Conservation (phyloP, 108 stramenopile genomes). For the Heterococcus sp. region DNA sequence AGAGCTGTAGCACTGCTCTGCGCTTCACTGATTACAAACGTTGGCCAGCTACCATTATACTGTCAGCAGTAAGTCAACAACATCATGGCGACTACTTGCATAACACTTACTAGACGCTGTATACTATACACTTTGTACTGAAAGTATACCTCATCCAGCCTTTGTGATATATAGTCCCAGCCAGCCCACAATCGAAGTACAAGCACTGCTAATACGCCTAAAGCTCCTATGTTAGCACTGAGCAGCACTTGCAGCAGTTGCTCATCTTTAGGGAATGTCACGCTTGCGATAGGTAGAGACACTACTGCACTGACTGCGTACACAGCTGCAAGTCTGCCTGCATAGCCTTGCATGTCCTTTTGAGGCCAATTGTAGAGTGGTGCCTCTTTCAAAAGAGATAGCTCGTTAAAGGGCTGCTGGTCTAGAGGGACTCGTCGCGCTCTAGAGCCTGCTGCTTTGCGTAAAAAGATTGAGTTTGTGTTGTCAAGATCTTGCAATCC, state of each 20-base stretch:
- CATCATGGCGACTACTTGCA: no score
- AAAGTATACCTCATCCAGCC: constrained; percentile 8
- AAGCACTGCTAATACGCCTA: constrained; percentile 30
- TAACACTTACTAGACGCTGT: no score
- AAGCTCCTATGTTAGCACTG: constrained; percentile 19
- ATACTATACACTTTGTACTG: no score
- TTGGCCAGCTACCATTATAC: no score
- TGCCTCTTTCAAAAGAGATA: constrained; percentile 31
- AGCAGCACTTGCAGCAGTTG: constrained; percentile 21
- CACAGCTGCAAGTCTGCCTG: constrained; percentile 1
- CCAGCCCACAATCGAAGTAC: constrained; percentile 20
- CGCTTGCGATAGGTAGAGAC: constrained; percentile 26
- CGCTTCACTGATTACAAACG: no score
- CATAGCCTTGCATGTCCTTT: constrained; percentile 2
- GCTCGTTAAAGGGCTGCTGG: constrained; percentile 47
- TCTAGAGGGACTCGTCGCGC: constrained; percentile 13
- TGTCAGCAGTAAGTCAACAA: no score
- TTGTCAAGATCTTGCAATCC: not conserved
- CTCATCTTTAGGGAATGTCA: constrained; percentile 21
- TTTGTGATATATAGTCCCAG: constrained; percentile 19
- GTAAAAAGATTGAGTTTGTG: not conserved
- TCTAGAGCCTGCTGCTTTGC: not conserved
- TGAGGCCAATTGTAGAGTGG: constrained; percentile 37
- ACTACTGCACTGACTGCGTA: constrained; percentile 22
- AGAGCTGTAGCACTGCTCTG: no score